Conservation (phyloP, 2,329 filamentous ascomycete species). For the Dactylellina cionopaga region DNA sequence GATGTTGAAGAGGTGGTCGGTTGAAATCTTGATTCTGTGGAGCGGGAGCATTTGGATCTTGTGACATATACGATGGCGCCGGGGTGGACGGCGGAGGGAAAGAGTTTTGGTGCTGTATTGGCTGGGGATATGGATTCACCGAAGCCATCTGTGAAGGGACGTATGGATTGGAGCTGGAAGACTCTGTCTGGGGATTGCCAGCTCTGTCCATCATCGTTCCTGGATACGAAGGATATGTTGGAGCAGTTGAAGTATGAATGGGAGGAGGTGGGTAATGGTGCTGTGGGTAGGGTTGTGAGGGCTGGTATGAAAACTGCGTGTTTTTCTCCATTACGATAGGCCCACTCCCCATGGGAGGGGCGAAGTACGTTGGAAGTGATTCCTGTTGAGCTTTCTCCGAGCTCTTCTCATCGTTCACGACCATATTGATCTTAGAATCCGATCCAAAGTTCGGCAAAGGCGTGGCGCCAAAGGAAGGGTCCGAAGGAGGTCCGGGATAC, state of each 20-base stretch:
- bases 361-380: not conserved
- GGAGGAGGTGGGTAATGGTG: constrained; percentile 26
- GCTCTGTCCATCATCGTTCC: constrained; percentile 22
- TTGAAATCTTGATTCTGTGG: not conserved
- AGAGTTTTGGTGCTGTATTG: not conserved
- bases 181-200: not conserved
- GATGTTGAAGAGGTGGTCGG: not conserved
- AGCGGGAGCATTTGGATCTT: not conserved
- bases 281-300: constrained; percentile 9
- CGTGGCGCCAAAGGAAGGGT: not conserved
- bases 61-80: not conserved
- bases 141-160: not conserved
- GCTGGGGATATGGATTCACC: not conserved
- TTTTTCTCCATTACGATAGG: constrained; percentile 11
- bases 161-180: not conserved
- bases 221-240: constrained; percentile 36
- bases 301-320: not conserved
- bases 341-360: constrained; percentile 4
- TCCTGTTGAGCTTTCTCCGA: not conserved
- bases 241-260: constrained; percentile 1
- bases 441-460: not conserved
- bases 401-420: not conserved
- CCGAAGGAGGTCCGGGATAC: constrained; percentile 16
- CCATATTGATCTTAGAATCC: constrained; percentile 23
- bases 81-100: not conserved